Base-by-base conservation (phyloP, 169 alveolate species). In the Plasmodium gonderi region DNA sequence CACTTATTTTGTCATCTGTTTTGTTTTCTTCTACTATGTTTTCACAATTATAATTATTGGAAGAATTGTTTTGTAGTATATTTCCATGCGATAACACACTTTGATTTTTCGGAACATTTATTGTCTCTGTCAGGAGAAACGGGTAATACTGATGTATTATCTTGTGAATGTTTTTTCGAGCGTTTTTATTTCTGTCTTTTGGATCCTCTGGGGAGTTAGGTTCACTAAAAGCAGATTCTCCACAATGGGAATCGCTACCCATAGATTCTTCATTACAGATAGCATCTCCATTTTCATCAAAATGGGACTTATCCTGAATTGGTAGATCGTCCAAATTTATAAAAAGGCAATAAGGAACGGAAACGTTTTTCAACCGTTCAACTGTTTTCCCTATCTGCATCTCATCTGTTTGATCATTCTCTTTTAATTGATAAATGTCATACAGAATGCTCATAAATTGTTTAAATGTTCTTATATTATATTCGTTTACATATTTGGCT, bases 51-150 rank as follows among this genome's bases (percentile, higher is more conserved):
- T 69, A 60, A 2, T 69, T 72, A 17, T 12, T 7, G 33, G 23
- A 20, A 45, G 36, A 11, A 80, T 38, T 26, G 31, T 76, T 68
- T 14, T 29, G 20, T 49, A 87, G 40, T 75, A 87, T 76, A 60
- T 87, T 87, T 87, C 93, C 93, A 60, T 87, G 93, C 4, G 90
- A 75, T 75, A 87, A 47, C 23, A 87, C 78, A 5, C 47, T 29
- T 51, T 87, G 75, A 2, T 26, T 42, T 44, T 74, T 60, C 5
- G 79, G 11, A 20, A 76, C 69, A 23, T 54, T 87, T 51, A 45
- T 87, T 26, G 93, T 87, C 23, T 87, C 93, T 6, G 90, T 87
- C 47, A 87, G 11, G 65, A 87, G 68, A 87, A 87, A 87, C 8
- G 93, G 93, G 47, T 42, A 87, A 87, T 40, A 87, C 20, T 74